phyloP scores from a whole-genome alignment of 768 basidiomycete species.

The Amanita rubescens region DNA sequence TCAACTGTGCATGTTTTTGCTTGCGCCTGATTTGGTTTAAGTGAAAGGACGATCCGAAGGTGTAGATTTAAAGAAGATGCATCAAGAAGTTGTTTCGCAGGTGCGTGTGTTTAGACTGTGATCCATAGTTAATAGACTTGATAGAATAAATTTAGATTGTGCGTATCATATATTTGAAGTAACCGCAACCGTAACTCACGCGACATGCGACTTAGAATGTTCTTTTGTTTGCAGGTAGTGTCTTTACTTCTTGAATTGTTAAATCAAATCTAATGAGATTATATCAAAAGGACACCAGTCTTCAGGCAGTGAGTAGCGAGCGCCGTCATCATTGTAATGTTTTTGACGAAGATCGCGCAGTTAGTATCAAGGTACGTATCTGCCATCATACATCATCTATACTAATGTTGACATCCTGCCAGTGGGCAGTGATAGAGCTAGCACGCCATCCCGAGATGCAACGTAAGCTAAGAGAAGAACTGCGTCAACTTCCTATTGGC shows the following conservation, averaged over 20 bases:
- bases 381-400: not conserved
- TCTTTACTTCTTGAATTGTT: not conserved
- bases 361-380: not conserved
- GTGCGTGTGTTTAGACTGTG: not conserved
- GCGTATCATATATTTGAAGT: not conserved
- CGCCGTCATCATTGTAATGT: not conserved
- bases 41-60: not conserved
- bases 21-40: not conserved
- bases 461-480: slow-evolving; percentile 13
- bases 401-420: not conserved
- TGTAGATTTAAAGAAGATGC: not conserved
- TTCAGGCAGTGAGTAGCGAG: slow-evolving; percentile 24
- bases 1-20: not conserved
- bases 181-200: not conserved
- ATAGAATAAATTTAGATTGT: not conserved
- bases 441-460: slow-evolving; percentile 15
- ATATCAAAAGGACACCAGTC: not conserved
- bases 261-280: not conserved
- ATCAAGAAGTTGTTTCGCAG: not conserved
- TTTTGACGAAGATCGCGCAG: not conserved
- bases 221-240: not conserved
- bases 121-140: not conserved
- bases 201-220: not conserved
- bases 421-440: slow-evolving; percentile 20
- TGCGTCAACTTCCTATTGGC: slow-evolving; percentile 7